These are phyloP conservation scores for Annulohypoxylon moriforme DNA, from an alignment of 495 filamentous ascomycete genomes.

Conservation along the genomic window DNA sequence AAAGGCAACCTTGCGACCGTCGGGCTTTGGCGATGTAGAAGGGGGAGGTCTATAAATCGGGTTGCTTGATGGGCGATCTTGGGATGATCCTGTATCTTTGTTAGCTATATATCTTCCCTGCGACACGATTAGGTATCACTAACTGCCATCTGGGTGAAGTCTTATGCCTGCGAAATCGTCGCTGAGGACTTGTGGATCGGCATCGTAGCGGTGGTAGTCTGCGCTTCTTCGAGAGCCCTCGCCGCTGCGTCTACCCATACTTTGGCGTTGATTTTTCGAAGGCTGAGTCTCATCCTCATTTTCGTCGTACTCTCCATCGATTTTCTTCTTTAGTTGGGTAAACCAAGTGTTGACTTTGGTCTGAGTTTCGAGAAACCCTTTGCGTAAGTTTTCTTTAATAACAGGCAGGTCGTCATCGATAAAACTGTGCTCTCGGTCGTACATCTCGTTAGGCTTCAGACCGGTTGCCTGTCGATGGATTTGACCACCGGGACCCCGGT, in stretches of 20 bases:
- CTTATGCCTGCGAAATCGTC: slow-evolving; percentile 94
- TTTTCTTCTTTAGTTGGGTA: slow-evolving; percentile 84
- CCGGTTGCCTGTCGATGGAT: slow-evolving; percentile 59
- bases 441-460: slow-evolving; percentile 61
- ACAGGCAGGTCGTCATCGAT: slow-evolving; percentile 96
- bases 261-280: slow-evolving; percentile 49
- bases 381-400: slow-evolving; percentile 91
- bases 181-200: slow-evolving; percentile 88
- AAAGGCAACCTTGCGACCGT: slow-evolving; percentile 81
- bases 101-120: slow-evolving; percentile 23
- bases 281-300: slow-evolving; percentile 63
- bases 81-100: slow-evolving; percentile 37
- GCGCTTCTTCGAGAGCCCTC: slow-evolving; percentile 73
- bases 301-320: slow-evolving; percentile 83
- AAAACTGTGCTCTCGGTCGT: slow-evolving; percentile 77
- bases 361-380: slow-evolving; percentile 96
- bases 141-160: slow-evolving; percentile 76
- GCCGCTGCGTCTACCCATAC: slow-evolving; percentile 48
- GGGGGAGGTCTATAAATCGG: slow-evolving; percentile 81
- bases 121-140: slow-evolving; percentile 57
- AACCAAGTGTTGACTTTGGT: slow-evolving; percentile 93
- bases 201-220: slow-evolving; percentile 91
- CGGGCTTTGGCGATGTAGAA: slow-evolving; percentile 68
- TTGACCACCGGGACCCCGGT: slow-evolving; percentile 53
- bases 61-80: slow-evolving; percentile 58